Base-by-base conservation (phyloP, 2,329 filamentous ascomycete genomes). In the Trichoderma koningii region DNA sequence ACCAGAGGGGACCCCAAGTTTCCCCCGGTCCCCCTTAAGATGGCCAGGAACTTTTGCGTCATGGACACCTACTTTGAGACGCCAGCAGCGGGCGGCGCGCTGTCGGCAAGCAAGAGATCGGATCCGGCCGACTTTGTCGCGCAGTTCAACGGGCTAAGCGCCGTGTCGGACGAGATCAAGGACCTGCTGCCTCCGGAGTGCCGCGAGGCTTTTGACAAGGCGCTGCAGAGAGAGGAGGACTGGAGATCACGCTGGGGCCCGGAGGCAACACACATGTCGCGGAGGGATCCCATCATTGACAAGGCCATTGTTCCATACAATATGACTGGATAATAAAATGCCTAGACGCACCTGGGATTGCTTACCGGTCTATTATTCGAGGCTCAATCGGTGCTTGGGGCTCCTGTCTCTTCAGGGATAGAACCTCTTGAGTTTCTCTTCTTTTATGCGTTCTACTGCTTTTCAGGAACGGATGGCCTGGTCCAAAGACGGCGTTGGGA, bases 221-320 rank as follows among this genome's bases (percentile, higher is more conserved):
- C 91, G 3, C 80, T 87, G 59, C 78, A 78, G 12, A 81, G 83
- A 63, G 91, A 97, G 76, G 76, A 78, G 66, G 78, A 83, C 62
- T 98, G 93, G 91, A 91, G 91, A 75, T 80, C 77, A 38, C 84
- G 83, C 68, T 97, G 93, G 92, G 85, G 85, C 17, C 82, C 85
- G 5, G 93, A 97, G 77, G 81, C 76, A 42, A 77, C 82, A 10
- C 85, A 86, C 65, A 80, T 77, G 66, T 79, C 81, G 45, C 79
- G 86, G 62, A 77, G 81, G 55, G 74, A 79, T 55, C 86, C 85
- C 1, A 74, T 83, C 47, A 87, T 89, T 67, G 86, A 89, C 76
- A 88, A 88, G 76, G 85, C 85, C 2, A 83, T 87, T 70, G 85
- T 88, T 64, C 84, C 85, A 15, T 87, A 85, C 69, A 81, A 78